Evolutionary conservation across 805 yeast species (phyloP), one percentile per base, ranked within the genome.

Genomic region (Candida mattraensis): DNA sequence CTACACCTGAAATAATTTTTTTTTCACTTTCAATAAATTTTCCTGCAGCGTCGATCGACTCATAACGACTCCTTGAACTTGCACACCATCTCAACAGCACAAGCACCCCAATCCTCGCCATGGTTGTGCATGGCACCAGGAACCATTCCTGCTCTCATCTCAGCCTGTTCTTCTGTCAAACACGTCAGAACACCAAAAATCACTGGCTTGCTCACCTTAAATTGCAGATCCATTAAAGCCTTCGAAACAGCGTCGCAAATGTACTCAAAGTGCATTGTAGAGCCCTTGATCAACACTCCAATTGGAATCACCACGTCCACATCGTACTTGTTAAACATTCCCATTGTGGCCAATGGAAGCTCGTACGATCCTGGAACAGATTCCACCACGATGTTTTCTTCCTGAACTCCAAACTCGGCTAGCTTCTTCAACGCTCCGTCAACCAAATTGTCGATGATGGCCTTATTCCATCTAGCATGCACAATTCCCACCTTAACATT

Each of bases 61-160:
- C 39, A 13, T 35, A 29, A 10, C 24, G 12, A 16, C 24, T 7
- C n/a, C n/a, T n/a, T 37, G 14, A 33, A 76, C 49, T 77, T 77
- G 11, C 56, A 33, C 4, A 76, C 82, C 98, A 93, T 91, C 68
- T 91, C 99, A 18, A 93, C 96, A 11, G 99, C 99, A 36, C 97
- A 96, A 22, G 94, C 89, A 50, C 95, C 99, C 99, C 99, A 91
- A 62, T 93, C 99, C 56, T 76, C 87, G 47, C 99, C 99, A 56
- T 93, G 99, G 69, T 91, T 91, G 63, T 93, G 98, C 80, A 80
- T 76, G 50, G 79, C 79, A 39, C 83, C 87, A 19, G 64, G 64
- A 24, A 70, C 61, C 44, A 91, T 67, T 17, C 98, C 99, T 9
- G 98, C 95, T 64, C 99, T 81, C 14, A 80, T 80, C 49, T 82